A percentile compares a stretch with the other conserved stretches of the same genome.
These are phyloP conservation scores for Pseudocercospora pini-densiflorae DNA, from an alignment of 2,329 filamentous ascomycete genomes.

Conservation along the genomic window DNA sequence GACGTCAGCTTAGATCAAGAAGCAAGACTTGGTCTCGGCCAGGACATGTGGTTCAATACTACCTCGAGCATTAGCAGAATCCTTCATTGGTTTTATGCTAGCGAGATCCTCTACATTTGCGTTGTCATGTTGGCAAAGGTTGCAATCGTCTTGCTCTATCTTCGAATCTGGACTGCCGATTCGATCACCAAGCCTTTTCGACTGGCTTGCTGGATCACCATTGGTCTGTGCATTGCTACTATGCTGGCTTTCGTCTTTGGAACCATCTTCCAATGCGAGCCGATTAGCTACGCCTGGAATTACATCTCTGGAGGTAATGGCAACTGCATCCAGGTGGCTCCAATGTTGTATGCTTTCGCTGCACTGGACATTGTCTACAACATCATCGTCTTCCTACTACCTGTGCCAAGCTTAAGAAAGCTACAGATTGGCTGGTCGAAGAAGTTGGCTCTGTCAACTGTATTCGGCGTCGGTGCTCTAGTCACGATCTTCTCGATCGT, in stretches of 20 bases:
- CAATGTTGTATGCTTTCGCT: constrained; percentile 25
- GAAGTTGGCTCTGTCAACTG: constrained; percentile 24
- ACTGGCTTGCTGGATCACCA: constrained; percentile 25
- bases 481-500: constrained; percentile 26
- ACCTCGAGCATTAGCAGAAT: constrained; percentile 7
- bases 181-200: constrained; percentile 25
- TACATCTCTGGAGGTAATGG: constrained; percentile 17
- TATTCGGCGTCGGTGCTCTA: constrained; percentile 24
- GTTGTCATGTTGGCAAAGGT: constrained; percentile 28
- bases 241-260: constrained; percentile 28
- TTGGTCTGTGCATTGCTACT: constrained; percentile 19
- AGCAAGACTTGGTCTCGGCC: constrained; percentile 15
- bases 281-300: constrained; percentile 25
- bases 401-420: constrained; percentile 26
- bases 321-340: constrained; percentile 20
- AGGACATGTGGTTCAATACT: constrained; percentile 15
- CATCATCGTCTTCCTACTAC: constrained; percentile 26
- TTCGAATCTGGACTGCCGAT: constrained; percentile 29
- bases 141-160: constrained; percentile 25
- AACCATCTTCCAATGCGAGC: constrained; percentile 28
- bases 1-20: constrained; percentile 20
- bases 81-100: constrained; percentile 25
- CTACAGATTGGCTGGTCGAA: constrained; percentile 26
- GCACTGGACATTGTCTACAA: constrained; percentile 27
- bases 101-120: constrained; percentile 27